Evolutionary conservation across 1,284 basidiomycete species (phyloP), one percentile per base, ranked within the genome.

Genomic region (Fomitopsis palustris): DNA sequence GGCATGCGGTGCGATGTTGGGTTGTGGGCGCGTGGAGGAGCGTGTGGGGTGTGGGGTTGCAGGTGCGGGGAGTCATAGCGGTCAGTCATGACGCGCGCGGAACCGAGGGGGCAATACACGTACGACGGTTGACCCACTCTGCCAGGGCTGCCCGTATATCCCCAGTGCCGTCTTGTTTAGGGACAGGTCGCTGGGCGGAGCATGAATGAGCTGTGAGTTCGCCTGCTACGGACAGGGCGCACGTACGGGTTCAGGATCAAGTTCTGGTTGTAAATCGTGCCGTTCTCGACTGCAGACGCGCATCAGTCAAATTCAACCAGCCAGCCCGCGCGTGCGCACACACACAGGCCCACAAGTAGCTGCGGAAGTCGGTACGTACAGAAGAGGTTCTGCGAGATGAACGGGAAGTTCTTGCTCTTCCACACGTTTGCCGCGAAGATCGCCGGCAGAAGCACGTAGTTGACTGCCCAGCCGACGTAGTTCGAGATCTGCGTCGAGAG

Each of bases 261-360:
- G 12, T 65, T 68, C 62, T 78, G 77, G 57, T 75, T 67, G 65
- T 75, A 78, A 31, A 65, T 45, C n/a, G 70, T 69, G 16, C 77
- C 77, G 64, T 76, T 71, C 55, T 70, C 66, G 55, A n/a, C n/a
- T n/a, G n/a, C n/a, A n/a, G n/a, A n/a, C n/a, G n/a, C n/a, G n/a
- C n/a, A n/a, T n/a, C n/a, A n/a, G n/a, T n/a, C n/a, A n/a, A n/a
- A n/a, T n/a, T n/a, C n/a, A n/a, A n/a, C n/a, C n/a, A n/a, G n/a
- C n/a, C n/a, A n/a, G n/a, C n/a, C n/a, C n/a, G n/a, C n/a, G n/a
- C n/a, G n/a, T n/a, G n/a, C n/a, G n/a, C n/a, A n/a, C n/a, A n/a
- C n/a, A n/a, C n/a, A n/a, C n/a, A n/a, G n/a, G n/a, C n/a, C n/a
- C n/a, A n/a, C n/a, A n/a, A n/a, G n/a, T n/a, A n/a, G n/a, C n/a